Conservation (phyloP, 768 basidiomycete species). For the Kwoniella pini region DNA sequence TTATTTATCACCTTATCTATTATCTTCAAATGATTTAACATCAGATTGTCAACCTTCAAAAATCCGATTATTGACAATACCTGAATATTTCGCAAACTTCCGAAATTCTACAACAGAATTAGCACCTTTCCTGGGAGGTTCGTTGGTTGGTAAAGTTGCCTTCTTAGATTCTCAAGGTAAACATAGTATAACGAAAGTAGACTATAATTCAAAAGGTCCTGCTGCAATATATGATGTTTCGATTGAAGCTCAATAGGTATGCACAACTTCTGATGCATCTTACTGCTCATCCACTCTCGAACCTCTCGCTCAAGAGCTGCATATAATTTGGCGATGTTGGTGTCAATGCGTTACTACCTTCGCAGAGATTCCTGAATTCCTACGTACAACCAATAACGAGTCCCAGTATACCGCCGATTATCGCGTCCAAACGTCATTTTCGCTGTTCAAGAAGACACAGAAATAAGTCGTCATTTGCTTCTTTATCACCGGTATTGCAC, state of each 20-base stretch:
- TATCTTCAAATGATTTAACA: slow-evolving; percentile 42
- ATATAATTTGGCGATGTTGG: no score
- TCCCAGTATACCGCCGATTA: no score
- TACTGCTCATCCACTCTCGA: no score
- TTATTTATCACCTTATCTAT: slow-evolving; percentile 46
- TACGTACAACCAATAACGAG: no score
- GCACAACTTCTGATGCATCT: no score
- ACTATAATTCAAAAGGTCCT: slow-evolving; percentile 52
- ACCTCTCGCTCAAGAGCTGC: no score
- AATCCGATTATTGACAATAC: slow-evolving; percentile 42
- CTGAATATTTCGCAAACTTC: slow-evolving; percentile 52
- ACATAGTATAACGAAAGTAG: slow-evolving; percentile 45
- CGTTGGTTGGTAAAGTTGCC: slow-evolving; percentile 47
- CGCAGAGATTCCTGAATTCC: no score
- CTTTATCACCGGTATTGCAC: no score
- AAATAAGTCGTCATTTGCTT: no score
- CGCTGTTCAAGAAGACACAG: no score
- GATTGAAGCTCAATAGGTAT: not conserved
- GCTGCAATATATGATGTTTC: slow-evolving; percentile 40
- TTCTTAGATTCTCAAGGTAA: slow-evolving; percentile 40
- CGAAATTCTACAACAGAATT: slow-evolving; percentile 40
- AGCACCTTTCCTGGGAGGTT: slow-evolving; percentile 52
- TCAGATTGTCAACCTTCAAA: slow-evolving; percentile 45
- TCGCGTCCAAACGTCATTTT: no score
- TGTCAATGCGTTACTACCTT: no score